Evolutionary conservation across 2,329 filamentous ascomycete genomes (phyloP).

Genomic region (Exutisphaerella laricina): DNA sequence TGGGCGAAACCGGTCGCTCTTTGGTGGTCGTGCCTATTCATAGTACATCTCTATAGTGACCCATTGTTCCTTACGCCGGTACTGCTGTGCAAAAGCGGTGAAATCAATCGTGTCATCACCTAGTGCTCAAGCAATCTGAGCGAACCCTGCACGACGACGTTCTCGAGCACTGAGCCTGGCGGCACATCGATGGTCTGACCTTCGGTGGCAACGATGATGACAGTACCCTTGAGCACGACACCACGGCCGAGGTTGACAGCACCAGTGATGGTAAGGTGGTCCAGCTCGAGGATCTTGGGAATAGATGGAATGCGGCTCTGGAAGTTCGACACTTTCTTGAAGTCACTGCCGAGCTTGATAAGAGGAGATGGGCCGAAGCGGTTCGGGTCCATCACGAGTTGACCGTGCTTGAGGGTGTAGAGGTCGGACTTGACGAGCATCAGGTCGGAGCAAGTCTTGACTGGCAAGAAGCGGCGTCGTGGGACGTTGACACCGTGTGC

Average conservation of each 20-base stretch:
- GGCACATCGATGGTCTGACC: slow-evolving; percentile 97
- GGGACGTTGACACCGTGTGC: slow-evolving; percentile 99
- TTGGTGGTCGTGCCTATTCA: background rate
- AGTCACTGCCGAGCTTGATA: slow-evolving; percentile 98
- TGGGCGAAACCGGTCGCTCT: slow-evolving; percentile 1
- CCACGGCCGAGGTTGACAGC: slow-evolving; percentile 94
- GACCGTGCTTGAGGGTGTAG: slow-evolving; percentile 97
- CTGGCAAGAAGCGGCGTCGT: slow-evolving; percentile 93
- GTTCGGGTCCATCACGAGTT: slow-evolving; percentile 93
- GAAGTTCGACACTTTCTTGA: slow-evolving; percentile 99
- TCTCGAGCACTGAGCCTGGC: slow-evolving; percentile 93
- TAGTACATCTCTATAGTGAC: slow-evolving; percentile 1
- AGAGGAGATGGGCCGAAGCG: slow-evolving; percentile 94
- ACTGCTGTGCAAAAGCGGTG: slow-evolving; percentile 4
- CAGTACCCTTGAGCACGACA: slow-evolving; percentile 93
- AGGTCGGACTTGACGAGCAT: slow-evolving; percentile 99
- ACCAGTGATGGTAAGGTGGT: slow-evolving; percentile 95
- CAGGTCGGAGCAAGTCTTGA: slow-evolving; percentile 99
- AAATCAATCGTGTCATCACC: slow-evolving; percentile 10
- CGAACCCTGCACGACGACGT: slow-evolving; percentile 97
- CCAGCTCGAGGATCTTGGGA: slow-evolving; percentile 83
- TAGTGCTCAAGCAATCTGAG: slow-evolving; percentile 68
- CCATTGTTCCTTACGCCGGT: slow-evolving; percentile 4
- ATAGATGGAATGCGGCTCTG: slow-evolving; percentile 81
- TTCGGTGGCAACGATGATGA: slow-evolving; percentile 98